Conservation (phyloP, 1,284 basidiomycete species). For the Irpex lacteus region DNA sequence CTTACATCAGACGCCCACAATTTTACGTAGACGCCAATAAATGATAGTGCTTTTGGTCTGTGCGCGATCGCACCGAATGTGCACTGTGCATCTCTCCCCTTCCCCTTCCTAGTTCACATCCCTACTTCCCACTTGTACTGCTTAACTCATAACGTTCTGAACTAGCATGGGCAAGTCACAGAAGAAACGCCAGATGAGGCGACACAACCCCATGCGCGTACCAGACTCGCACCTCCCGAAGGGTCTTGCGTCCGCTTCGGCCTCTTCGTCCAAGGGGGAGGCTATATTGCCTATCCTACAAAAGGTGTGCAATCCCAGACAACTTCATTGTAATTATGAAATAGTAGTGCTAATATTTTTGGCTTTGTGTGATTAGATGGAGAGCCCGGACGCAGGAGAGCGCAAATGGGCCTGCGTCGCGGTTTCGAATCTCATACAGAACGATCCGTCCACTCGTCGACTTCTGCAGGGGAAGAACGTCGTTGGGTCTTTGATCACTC, state of each 20-base stretch:
- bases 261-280: slow-evolving; percentile 71
- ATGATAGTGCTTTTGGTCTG: background rate
- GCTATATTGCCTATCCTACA: slow-evolving; percentile 84
- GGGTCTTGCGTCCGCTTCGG: slow-evolving; percentile 69
- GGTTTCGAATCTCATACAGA: slow-evolving; percentile 86
- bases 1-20: background rate
- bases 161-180: slow-evolving; percentile 83
- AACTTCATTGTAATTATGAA: background rate
- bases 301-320: slow-evolving; percentile 51
- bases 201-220: slow-evolving; percentile 89
- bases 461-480: slow-evolving; percentile 89
- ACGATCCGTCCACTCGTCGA: slow-evolving; percentile 83
- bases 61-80: background rate
- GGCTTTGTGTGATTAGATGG: slow-evolving; percentile 48
- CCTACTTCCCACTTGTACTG: no score
- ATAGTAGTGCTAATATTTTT: background rate
- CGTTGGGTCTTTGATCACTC: slow-evolving; percentile 81
- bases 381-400: slow-evolving; percentile 71
- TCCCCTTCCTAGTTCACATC: background rate
- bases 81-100: background rate
- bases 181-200: slow-evolving; percentile 73
- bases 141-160: no score
- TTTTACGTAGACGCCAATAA: background rate
- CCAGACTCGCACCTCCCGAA: slow-evolving; percentile 86
- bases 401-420: slow-evolving; percentile 93